A percentile compares a stretch with the other conserved stretches of the same genome.
phyloP scores from a whole-genome alignment of 31 red algal species.

The Odonthalia washingtoniensis region DNA sequence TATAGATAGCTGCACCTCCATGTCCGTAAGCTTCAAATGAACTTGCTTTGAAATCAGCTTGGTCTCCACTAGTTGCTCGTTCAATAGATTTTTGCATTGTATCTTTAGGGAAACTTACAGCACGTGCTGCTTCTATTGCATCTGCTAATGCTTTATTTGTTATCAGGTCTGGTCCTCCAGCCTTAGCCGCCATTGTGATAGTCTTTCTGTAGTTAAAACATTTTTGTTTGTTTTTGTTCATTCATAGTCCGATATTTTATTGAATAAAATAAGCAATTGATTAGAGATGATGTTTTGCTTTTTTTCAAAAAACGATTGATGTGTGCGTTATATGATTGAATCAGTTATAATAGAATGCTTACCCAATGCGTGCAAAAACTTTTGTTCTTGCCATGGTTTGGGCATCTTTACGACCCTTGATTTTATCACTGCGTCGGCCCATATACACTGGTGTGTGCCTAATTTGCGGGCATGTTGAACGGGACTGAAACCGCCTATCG shows the following conservation, averaged over 20 bases:
- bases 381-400: slow-evolving; percentile 64
- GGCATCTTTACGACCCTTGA: slow-evolving; percentile 72
- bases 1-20: slow-evolving; percentile 79
- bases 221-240: no score
- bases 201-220: no score
- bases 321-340: no score
- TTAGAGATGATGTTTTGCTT: no score
- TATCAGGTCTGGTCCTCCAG: slow-evolving; percentile 64
- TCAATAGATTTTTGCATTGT: slow-evolving; percentile 83
- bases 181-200: slow-evolving; percentile 81
- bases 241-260: no score
- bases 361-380: slow-evolving; percentile 82
- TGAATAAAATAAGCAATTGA: no score
- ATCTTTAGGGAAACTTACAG: slow-evolving; percentile 83
- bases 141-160: slow-evolving; percentile 76
- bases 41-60: slow-evolving; percentile 76
- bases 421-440: slow-evolving; percentile 91
- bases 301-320: no score
- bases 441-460: slow-evolving; percentile 32
- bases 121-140: slow-evolving; percentile 73
- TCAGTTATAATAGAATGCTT: no score
- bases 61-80: slow-evolving; percentile 65
- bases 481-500: not conserved
- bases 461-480: not conserved
- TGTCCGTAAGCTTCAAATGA: slow-evolving; percentile 90